Conservation (phyloP, 176 grass and related monocot genomes). For the Triticum timopheevii region DNA sequence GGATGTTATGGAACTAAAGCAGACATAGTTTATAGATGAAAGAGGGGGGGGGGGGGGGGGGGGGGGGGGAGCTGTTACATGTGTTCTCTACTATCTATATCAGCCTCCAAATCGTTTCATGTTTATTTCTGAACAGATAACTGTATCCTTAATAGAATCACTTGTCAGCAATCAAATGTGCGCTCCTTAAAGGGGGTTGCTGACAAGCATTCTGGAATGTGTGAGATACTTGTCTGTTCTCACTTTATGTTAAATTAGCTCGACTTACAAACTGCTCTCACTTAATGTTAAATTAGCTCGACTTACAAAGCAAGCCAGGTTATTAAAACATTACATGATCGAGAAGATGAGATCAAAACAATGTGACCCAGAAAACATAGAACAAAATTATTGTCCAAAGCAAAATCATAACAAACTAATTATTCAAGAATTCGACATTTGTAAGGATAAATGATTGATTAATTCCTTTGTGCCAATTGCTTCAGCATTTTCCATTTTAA, state of each 20-base stretch:
- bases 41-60: neutral
- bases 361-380: neutral
- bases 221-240: neutral
- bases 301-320: constrained; percentile 8
- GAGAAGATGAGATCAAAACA: constrained; percentile 2
- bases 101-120: neutral
- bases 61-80: constrained; percentile 1
- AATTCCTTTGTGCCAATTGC: neutral
- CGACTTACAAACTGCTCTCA: neutral
- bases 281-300: neutral
- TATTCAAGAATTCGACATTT: neutral
- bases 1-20: constrained; percentile 36
- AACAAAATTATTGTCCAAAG: neutral
- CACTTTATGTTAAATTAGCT: neutral
- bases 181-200: constrained; percentile 1
- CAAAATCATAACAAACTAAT: neutral
- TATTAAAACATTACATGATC: neutral
- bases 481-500: neutral
- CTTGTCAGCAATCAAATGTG: neutral
- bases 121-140: constrained; percentile 2
- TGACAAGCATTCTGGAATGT: neutral
- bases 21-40: constrained; percentile 18
- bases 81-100: constrained; percentile 12
- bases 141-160: constrained; percentile 3
- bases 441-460: neutral